These are phyloP conservation scores for Chaetomiaceae sp. DNA, from an alignment of 2,329 filamentous ascomycete species.

Conservation along the genomic window DNA sequence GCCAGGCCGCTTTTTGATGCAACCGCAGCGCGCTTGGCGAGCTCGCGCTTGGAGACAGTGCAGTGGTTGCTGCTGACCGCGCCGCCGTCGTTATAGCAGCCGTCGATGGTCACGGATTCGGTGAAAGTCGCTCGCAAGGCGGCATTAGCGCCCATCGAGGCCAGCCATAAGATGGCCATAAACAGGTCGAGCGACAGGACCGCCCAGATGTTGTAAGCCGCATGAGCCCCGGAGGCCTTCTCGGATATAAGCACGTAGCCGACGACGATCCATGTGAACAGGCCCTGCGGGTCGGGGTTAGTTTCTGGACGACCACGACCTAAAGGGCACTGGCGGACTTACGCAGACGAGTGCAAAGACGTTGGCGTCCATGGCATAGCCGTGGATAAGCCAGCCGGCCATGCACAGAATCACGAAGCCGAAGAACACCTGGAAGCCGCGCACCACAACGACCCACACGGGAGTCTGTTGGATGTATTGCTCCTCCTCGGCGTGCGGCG, in stretches of 20 bases:
- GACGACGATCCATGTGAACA: slow-evolving; percentile 27
- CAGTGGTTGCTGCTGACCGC: slow-evolving; percentile 25
- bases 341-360: slow-evolving; percentile 29
- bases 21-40: slow-evolving; percentile 21
- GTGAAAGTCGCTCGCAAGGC: slow-evolving; percentile 25
- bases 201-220: slow-evolving; percentile 31
- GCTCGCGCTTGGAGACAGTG: slow-evolving; percentile 16
- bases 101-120: slow-evolving; percentile 12
- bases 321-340: slow-evolving; percentile 15
- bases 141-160: slow-evolving; percentile 29
- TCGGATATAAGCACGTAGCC: slow-evolving; percentile 26
- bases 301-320: not conserved
- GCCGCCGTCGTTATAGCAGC: slow-evolving; percentile 27
- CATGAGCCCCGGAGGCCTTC: slow-evolving; percentile 22
- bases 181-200: slow-evolving; percentile 28
- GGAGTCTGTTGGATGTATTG: slow-evolving; percentile 26
- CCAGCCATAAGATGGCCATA: slow-evolving; percentile 30
- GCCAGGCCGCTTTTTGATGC: slow-evolving; percentile 20
- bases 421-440: slow-evolving; percentile 28
- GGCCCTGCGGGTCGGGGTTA: slow-evolving; percentile 16
- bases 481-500: not conserved
- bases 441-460: slow-evolving; percentile 23
- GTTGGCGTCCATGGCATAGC: slow-evolving; percentile 21
- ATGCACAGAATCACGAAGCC: slow-evolving; percentile 25
- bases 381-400: slow-evolving; percentile 27